Evolutionary conservation across 2,329 filamentous ascomycete genomes (phyloP), one percentile per base, ranked within the genome.

Genomic region (Xenosphaeropsis pyriputrescens): DNA sequence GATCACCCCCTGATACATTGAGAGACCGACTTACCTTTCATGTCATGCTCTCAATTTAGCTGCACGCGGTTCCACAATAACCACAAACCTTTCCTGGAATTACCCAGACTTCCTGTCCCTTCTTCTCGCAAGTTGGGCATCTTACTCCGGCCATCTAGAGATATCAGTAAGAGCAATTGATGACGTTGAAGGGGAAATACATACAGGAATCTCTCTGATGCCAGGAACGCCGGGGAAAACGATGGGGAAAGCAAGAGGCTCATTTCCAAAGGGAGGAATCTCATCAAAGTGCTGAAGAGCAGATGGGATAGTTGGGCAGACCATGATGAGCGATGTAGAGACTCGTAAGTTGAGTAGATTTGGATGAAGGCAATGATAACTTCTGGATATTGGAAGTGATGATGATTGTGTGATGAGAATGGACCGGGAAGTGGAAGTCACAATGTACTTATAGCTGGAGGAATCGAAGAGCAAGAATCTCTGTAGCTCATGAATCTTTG

Each of bases 81-180:
- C 62, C 61, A 47, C 68, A 72, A 36, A 56, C 56, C 40, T 64
- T 61, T 37, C 68, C 68, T 22, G 66, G 67, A 42, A 70, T 67
- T 17, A 72, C 68, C 68, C 68, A 72, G 32, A 67, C 64, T 47
- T 71, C 68, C 42, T 64, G 58, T 41, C 68, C 68, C 34, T 58
- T 55, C 32, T 55, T 50, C 36, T 60, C 59, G 46, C 68, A 72
- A 4, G 61, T 70, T 35, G 67, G 66, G 50, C 68, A 72, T 46
- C 61, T 58, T 18, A 69, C 65, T 8, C 68, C 68, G 4, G 68
- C 62, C 41, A 69, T 60, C 52, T 60, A 42, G 41, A 36, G 18
- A 17, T 36, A 18, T 32, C 12, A 32, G 14, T 5, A 8, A 15
- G 13, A 32, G 30, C 6, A 7, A 15, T 17, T 15, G 16, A 15